Conservation (phyloP, 257 asterid species). For the Solanum arcanum region DNA sequence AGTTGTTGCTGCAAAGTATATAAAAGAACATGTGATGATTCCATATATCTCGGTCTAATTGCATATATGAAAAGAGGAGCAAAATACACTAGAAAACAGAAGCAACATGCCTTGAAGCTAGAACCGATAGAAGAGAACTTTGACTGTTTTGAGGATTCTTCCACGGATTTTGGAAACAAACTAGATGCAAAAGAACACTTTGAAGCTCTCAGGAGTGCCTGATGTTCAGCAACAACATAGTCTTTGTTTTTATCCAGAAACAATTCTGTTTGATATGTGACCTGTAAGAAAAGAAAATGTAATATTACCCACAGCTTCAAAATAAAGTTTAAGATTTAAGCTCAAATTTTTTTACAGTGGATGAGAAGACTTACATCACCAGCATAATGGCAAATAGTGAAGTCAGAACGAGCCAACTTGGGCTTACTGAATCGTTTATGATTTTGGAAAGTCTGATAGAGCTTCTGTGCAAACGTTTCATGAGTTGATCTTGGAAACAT, state of each 20-base stretch:
- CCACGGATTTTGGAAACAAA: not conserved
- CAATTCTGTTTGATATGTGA: not conserved
- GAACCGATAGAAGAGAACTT: not conserved
- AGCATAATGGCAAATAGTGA: not conserved
- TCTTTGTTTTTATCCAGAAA: not conserved
- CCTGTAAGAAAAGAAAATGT: not conserved
- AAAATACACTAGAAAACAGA: not conserved
- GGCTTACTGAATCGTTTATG: not conserved
- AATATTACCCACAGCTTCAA: not conserved
- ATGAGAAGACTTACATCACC: not conserved
- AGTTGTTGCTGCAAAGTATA: slow-evolving; percentile 50
- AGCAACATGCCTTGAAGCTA: not conserved
- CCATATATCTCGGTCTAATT: not conserved
- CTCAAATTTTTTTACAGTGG: not conserved
- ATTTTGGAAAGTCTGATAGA: not conserved
- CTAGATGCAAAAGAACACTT: not conserved
- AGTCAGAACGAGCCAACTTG: not conserved
- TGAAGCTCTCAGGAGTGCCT: not conserved
- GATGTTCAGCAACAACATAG: not conserved
- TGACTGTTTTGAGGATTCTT: not conserved
- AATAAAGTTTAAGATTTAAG: not conserved
- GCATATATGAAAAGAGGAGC: not conserved
- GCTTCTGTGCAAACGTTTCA: not conserved
- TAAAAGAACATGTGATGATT: not conserved
- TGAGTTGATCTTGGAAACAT: not conserved